Evolutionary conservation across 768 basidiomycete species (phyloP).

Genomic region (Amanita molliuscula): DNA sequence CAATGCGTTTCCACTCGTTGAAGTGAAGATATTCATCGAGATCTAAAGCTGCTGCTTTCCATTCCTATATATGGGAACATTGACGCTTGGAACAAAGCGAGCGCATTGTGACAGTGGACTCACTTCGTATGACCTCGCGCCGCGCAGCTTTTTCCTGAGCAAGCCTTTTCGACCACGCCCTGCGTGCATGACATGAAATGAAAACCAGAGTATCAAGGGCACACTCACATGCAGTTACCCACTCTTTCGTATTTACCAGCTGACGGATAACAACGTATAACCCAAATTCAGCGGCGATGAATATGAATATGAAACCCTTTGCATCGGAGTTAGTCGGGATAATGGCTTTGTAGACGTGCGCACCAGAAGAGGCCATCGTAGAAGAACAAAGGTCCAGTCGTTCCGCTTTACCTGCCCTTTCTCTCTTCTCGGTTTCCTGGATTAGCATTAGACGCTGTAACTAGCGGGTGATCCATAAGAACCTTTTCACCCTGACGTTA

Average conservation of each 20-base stretch:
- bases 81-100: not conserved
- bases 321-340: not conserved
- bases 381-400: slow-evolving; percentile 67
- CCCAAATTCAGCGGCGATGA: slow-evolving; percentile 80
- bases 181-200: slow-evolving; percentile 16
- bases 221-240: slow-evolving; percentile 70
- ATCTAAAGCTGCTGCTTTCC: slow-evolving; percentile 72
- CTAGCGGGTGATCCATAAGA: not conserved
- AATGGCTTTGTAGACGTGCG: slow-evolving; percentile 12
- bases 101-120: slow-evolving; percentile 7
- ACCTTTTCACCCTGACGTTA: slow-evolving; percentile 76
- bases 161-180: slow-evolving; percentile 82
- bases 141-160: slow-evolving; percentile 66
- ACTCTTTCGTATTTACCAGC: slow-evolving; percentile 91
- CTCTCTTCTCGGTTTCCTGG: slow-evolving; percentile 25
- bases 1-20: slow-evolving; percentile 80
- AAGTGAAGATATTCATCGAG: slow-evolving; percentile 81
- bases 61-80: slow-evolving; percentile 41
- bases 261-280: slow-evolving; percentile 85
- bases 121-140: slow-evolving; percentile 66
- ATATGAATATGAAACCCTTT: slow-evolving; percentile 71
- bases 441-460: slow-evolving; percentile 5
- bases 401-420: slow-evolving; percentile 49
- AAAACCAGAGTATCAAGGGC: slow-evolving; percentile 11
- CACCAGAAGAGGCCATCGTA: slow-evolving; percentile 85